phyloP scores from a whole-genome alignment of 1,284 basidiomycete species.

The Irpex lacteus region DNA sequence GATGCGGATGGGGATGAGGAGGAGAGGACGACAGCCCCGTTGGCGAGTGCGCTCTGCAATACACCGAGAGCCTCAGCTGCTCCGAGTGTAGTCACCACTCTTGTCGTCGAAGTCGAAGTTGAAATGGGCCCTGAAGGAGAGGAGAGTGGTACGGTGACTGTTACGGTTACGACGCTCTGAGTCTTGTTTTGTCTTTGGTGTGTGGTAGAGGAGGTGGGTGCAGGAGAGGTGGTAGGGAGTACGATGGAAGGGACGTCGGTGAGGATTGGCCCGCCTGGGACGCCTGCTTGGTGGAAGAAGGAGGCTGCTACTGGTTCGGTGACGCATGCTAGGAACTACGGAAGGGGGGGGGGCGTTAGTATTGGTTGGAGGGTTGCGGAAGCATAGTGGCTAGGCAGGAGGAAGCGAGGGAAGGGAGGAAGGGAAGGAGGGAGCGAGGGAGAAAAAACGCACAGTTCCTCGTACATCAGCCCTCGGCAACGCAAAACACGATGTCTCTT shows the following conservation, averaged over 20 bases:
- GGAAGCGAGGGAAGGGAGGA: no score
- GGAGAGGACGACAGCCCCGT: not conserved
- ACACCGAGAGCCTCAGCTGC: slow-evolving; percentile 41
- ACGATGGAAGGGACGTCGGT: slow-evolving; percentile 15
- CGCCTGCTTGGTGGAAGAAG: slow-evolving; percentile 41
- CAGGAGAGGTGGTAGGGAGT: slow-evolving; percentile 20
- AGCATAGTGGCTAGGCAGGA: no score
- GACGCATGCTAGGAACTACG: slow-evolving; percentile 34
- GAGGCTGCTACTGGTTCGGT: slow-evolving; percentile 39
- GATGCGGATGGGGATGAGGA: no score
- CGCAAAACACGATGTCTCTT: slow-evolving; percentile 43
- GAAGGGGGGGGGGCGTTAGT: not conserved
- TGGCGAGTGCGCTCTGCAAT: slow-evolving; percentile 27
- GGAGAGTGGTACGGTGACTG: slow-evolving; percentile 20
- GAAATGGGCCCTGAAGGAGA: slow-evolving; percentile 9
- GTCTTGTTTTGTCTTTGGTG: not conserved
- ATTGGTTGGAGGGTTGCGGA: not conserved
- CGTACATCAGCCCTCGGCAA: slow-evolving; percentile 37
- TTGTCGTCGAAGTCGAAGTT: slow-evolving; percentile 23
- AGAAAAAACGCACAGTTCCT: slow-evolving; percentile 44
- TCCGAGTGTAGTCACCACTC: slow-evolving; percentile 40
- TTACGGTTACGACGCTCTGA: slow-evolving; percentile 30
- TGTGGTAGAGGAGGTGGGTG: not conserved
- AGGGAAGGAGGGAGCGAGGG: no score
- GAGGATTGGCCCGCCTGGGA: not conserved